phyloP scores from a whole-genome alignment of 1,139 yeast genomes.

The Magnusiomyces paraingens region DNA sequence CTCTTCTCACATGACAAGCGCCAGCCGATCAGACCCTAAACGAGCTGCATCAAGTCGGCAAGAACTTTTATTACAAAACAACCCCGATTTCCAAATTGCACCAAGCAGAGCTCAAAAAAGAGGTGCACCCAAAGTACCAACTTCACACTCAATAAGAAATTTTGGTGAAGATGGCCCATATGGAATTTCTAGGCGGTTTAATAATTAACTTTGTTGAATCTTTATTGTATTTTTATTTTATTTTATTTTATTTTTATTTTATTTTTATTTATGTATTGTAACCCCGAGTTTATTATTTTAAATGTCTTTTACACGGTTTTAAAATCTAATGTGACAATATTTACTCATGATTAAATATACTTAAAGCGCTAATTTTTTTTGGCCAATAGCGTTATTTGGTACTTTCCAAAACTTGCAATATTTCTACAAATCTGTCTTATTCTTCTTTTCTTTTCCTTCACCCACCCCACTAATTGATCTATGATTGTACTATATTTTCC shows the following conservation, averaged over 20 bases:
- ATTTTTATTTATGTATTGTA: not conserved
- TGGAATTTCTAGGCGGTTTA: constrained; percentile 15
- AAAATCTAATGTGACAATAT: too few relatives aligned
- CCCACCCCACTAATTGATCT: not conserved
- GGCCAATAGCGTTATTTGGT: too few relatives aligned
- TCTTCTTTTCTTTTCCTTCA: not conserved
- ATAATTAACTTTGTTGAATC: not conserved
- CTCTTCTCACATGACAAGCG: constrained; percentile 66
- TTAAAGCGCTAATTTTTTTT: too few relatives aligned
- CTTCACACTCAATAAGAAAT: constrained; percentile 4
- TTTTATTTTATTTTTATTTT: not conserved
- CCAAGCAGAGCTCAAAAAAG: not conserved
- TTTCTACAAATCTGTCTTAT: not conserved
- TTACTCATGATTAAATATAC: too few relatives aligned
- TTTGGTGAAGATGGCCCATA: constrained; percentile 17
- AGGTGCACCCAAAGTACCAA: constrained; percentile 3
- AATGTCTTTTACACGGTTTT: too few relatives aligned
- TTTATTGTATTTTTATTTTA: not conserved
- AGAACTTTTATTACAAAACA: constrained; percentile 29
- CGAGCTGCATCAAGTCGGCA: constrained; percentile 21
- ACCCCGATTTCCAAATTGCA: constrained; percentile 33
- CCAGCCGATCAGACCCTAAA: constrained; percentile 44
- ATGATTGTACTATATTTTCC: not conserved
- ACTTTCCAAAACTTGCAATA: too few relatives aligned
- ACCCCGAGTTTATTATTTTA: not conserved